These are phyloP conservation scores for Colletotrichum sp. DNA, from an alignment of 2,329 filamentous ascomycete species.

Conservation along the genomic window DNA sequence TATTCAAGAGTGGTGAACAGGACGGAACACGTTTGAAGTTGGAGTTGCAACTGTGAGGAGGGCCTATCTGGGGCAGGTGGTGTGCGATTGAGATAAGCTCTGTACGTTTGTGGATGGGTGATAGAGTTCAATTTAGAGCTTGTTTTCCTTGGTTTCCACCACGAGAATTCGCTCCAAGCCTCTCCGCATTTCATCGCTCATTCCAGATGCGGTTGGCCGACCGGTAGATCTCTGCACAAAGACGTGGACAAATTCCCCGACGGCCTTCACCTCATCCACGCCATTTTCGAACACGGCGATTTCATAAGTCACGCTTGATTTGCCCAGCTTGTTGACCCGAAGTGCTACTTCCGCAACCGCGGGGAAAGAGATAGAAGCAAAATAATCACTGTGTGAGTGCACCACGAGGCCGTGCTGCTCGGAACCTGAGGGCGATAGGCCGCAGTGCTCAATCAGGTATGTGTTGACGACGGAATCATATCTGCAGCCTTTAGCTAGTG, in stretches of 20 bases:
- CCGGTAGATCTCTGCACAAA: conserved; percentile 80
- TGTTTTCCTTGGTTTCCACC: conserved; percentile 6
- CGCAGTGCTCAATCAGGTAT: conserved; percentile 82
- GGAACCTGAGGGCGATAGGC: conserved; percentile 71
- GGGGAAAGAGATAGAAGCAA: conserved; percentile 81
- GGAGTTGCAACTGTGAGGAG: conserved; percentile 34
- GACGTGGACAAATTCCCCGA: conserved; percentile 86
- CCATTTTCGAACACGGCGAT: conserved; percentile 83
- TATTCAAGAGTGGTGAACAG: conserved; percentile 51
- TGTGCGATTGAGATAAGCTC: not conserved
- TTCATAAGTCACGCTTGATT: conserved; percentile 88
- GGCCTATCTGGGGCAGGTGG: not conserved
- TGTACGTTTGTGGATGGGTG: not conserved
- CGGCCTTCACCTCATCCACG: conserved; percentile 75
- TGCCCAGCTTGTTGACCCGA: conserved; percentile 82
- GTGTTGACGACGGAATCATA: conserved; percentile 92
- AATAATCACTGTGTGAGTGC: conserved; percentile 84
- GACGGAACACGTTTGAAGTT: conserved; percentile 43
- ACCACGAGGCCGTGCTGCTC: conserved; percentile 83
- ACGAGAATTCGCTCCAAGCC: conserved; percentile 60
- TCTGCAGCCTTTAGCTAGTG: conserved; percentile 37
- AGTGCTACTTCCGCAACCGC: conserved; percentile 81
- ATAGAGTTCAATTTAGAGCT: conserved; percentile 19
- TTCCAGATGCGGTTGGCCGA: conserved; percentile 68
- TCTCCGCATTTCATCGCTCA: conserved; percentile 61